Percentiles rank a stretch among this genome's conserved stretches.
Conservation (phyloP, 192 early-diverging fungal species). For the Dispira simplex region DNA sequence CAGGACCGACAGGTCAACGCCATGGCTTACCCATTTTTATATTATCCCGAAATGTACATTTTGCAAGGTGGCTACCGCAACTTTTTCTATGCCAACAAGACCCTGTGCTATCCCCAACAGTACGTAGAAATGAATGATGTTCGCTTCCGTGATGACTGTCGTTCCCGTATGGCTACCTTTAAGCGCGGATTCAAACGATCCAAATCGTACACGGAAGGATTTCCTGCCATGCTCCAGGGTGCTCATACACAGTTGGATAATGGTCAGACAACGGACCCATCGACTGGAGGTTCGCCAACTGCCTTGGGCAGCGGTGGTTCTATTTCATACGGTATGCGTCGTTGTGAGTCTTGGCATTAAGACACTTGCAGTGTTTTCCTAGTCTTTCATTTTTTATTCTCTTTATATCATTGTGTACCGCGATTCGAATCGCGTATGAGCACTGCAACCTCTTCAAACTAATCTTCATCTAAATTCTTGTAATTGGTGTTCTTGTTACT, state of each 20-base stretch:
- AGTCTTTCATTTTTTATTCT: too few relatives aligned
- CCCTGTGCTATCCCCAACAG: constrained; percentile 49
- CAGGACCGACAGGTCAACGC: constrained; percentile 59
- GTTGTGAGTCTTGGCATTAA: too few relatives aligned
- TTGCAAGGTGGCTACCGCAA: constrained; percentile 69
- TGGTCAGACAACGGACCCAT: too few relatives aligned
- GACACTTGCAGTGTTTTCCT: too few relatives aligned
- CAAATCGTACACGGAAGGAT: constrained; percentile 29
- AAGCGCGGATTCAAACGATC: constrained; percentile 34
- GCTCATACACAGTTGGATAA: neutral
- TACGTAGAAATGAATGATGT: constrained; percentile 71
- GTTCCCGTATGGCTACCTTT: constrained; percentile 29
- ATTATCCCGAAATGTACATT: constrained; percentile 78
- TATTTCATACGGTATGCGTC: too few relatives aligned
- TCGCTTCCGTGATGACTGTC: constrained; percentile 34
- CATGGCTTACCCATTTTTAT: constrained; percentile 51
- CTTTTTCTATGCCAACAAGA: constrained; percentile 44
- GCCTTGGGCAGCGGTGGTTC: too few relatives aligned
- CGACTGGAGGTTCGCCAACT: too few relatives aligned
- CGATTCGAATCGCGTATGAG: too few relatives aligned
- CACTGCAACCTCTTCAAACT: too few relatives aligned
- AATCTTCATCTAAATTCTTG: too few relatives aligned
- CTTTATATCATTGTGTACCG: too few relatives aligned
- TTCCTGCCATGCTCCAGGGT: constrained; percentile 6
- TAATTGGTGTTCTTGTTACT: too few relatives aligned